Percentiles rank a stretch among this genome's conserved stretches.
phyloP scores from a whole-genome alignment of 257 asterid species.

The Solanum ahanhuiri region DNA sequence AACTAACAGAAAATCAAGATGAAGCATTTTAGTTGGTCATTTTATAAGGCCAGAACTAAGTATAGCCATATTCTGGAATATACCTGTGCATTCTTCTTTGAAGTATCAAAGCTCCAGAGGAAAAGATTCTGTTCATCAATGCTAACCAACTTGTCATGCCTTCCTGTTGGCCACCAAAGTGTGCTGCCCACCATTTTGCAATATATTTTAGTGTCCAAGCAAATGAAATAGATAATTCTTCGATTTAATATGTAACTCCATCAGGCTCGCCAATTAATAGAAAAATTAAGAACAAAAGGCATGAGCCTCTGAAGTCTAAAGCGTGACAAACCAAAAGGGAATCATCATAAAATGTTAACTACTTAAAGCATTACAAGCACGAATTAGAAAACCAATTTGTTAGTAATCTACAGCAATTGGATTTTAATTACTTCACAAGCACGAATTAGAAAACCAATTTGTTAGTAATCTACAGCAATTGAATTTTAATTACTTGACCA shows the following conservation, averaged over 20 bases:
- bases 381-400: neutral
- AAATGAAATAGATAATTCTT: neutral
- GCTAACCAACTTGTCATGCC: constrained; percentile 83
- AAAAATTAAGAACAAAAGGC: neutral
- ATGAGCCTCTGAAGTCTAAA: neutral
- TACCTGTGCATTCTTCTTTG: constrained; percentile 95
- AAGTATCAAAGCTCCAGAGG: constrained; percentile 77
- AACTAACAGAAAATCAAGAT: neutral
- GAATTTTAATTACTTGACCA: neutral
- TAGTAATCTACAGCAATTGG: too few relatives aligned
- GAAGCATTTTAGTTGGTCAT: neutral
- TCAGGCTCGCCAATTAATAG: neutral
- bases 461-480: neutral
- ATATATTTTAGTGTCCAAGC: constrained; percentile 8
- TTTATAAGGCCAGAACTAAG: neutral
- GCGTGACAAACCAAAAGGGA: neutral
- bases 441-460: neutral
- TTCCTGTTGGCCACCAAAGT: constrained; percentile 98
- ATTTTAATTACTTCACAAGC: neutral
- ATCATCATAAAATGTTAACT: neutral
- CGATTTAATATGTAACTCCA: neutral
- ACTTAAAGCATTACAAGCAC: neutral
- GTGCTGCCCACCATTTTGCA: constrained; percentile 41
- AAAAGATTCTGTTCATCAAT: constrained; percentile 83
- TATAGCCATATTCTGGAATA: neutral